A percentile compares a stretch with the other conserved stretches of the same genome.
phyloP scores from a whole-genome alignment of 2,329 filamentous ascomycete species.

The Verticillium zaregamsianum region DNA sequence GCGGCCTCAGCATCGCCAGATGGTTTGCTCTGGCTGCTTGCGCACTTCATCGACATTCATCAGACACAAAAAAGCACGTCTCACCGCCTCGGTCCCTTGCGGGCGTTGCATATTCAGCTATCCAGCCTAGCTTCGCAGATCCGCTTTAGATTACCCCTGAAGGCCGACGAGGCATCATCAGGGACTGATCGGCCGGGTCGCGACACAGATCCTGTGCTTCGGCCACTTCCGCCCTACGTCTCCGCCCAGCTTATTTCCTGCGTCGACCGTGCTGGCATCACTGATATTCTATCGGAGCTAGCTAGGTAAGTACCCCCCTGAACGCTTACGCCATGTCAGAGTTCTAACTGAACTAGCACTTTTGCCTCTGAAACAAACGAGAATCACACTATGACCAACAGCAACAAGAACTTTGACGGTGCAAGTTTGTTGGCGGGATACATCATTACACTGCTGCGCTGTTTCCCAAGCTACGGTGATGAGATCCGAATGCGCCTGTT shows the following conservation, averaged over 20 bases:
- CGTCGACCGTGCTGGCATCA: slow-evolving; percentile 71
- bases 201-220: slow-evolving; percentile 13
- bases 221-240: slow-evolving; percentile 51
- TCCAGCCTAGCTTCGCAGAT: slow-evolving; percentile 49
- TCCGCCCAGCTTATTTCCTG: slow-evolving; percentile 64
- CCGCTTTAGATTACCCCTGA: slow-evolving; percentile 24
- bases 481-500: slow-evolving; percentile 95
- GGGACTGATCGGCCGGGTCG: slow-evolving; percentile 17
- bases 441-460: slow-evolving; percentile 76
- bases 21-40: slow-evolving; percentile 58
- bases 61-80: slow-evolving; percentile 28
- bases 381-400: slow-evolving; percentile 16
- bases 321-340: neutral
- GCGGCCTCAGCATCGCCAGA: slow-evolving; percentile 25
- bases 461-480: slow-evolving; percentile 76
- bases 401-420: slow-evolving; percentile 23
- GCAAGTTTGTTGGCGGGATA: slow-evolving; percentile 74
- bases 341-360: slow-evolving; percentile 7
- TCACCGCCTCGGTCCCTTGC: slow-evolving; percentile 38
- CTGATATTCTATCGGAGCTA: slow-evolving; percentile 19
- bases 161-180: slow-evolving; percentile 14
- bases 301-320: slow-evolving; percentile 1
- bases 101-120: slow-evolving; percentile 50
- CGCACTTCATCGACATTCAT: slow-evolving; percentile 61
- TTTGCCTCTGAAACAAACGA: slow-evolving; percentile 4